Percentiles rank a stretch among this genome's conserved stretches.
These are phyloP conservation scores for Primulina huaijiensis DNA, from an alignment of 257 asterid species.

Conservation along the genomic window DNA sequence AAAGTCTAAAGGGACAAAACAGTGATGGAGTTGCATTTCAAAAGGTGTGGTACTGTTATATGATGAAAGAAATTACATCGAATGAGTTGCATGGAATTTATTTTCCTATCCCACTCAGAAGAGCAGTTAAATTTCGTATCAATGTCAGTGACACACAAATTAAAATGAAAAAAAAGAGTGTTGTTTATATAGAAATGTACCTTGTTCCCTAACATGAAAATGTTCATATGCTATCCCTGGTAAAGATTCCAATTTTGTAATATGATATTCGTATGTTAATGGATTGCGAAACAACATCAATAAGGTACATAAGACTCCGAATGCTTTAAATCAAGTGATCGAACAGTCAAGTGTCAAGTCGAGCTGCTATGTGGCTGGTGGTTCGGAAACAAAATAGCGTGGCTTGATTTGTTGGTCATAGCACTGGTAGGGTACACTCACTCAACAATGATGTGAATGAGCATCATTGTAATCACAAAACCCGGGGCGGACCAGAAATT, in stretches of 20 bases:
- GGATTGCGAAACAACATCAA: neutral
- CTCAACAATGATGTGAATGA: neutral
- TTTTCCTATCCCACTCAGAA: neutral
- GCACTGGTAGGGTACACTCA: neutral
- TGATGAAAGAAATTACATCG: neutral
- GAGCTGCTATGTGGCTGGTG: neutral
- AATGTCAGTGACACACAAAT: neutral
- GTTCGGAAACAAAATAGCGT: neutral
- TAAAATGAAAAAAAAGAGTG: neutral
- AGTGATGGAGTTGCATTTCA: neutral
- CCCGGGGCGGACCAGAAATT: neutral
- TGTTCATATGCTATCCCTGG: neutral
- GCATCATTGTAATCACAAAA: neutral
- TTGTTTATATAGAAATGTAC: too few species aligned
- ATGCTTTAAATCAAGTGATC: neutral
- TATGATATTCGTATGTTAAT: too few species aligned
- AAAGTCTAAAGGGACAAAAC: neutral
- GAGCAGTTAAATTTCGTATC: neutral
- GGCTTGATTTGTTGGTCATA: neutral
- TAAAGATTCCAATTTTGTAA: neutral
- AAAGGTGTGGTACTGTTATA: neutral
- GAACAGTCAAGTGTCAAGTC: neutral
- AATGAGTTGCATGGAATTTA: neutral
- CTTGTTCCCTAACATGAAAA: neutral
- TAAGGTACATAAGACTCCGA: neutral